Evolutionary conservation across 2,329 filamentous ascomycete species (phyloP).

Genomic region (Colletotrichum camelliae): DNA sequence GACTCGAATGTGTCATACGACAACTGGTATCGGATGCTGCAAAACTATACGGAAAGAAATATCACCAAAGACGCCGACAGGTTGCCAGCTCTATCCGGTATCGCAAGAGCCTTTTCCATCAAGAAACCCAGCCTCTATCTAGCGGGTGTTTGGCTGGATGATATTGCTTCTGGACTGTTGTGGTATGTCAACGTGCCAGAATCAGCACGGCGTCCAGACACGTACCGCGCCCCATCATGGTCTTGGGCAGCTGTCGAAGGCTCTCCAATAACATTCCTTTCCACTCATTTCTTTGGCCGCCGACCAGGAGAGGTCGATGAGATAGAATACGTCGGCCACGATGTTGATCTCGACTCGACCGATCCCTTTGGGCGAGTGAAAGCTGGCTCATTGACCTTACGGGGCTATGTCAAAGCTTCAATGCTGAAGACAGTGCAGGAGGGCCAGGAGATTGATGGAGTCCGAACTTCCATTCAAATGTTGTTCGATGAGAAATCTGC

Average conservation of each 20-base stretch:
- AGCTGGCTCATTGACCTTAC: not conserved
- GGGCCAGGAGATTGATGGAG: not conserved
- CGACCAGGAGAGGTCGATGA: not conserved
- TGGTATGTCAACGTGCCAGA: not conserved
- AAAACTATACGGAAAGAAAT: not conserved
- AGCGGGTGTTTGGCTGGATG: not conserved
- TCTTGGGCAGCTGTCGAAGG: not conserved
- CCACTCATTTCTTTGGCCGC: not conserved
- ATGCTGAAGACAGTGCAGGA: not conserved
- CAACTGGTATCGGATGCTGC: not conserved
- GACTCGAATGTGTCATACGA: not conserved
- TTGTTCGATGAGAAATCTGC: not conserved
- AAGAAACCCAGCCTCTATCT: not conserved
- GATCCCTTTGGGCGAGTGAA: not conserved
- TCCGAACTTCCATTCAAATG: not conserved
- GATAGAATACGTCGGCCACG: not conserved
- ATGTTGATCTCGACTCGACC: not conserved
- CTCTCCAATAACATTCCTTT: not conserved
- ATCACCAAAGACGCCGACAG: not conserved
- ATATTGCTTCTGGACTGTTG: not conserved
- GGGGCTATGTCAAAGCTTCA: not conserved
- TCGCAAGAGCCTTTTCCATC: not conserved
- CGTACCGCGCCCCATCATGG: not conserved
- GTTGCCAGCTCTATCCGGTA: not conserved
- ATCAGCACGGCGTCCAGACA: not conserved